Conservation (phyloP, 1,139 yeast genomes). For the Petasospora fabianii region DNA sequence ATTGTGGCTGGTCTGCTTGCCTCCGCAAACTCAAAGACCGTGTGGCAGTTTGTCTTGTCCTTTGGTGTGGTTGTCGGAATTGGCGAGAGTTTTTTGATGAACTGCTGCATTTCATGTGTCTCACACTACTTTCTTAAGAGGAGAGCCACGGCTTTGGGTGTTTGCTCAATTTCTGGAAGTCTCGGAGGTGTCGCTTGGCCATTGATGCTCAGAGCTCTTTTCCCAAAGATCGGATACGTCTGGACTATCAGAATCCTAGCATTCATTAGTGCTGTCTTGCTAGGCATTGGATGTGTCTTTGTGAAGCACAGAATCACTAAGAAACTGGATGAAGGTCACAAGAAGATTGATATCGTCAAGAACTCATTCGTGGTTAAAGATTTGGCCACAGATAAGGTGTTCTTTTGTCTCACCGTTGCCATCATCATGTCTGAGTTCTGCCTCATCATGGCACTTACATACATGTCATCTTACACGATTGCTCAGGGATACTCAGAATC, state of each 20-base stretch:
- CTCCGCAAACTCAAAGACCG: constrained; percentile 47
- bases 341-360: constrained; percentile 5
- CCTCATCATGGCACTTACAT: constrained; percentile 48
- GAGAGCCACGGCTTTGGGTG: constrained; percentile 53
- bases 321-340: constrained; percentile 8
- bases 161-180: constrained; percentile 61
- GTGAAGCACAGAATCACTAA: constrained; percentile 40
- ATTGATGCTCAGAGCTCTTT: constrained; percentile 46
- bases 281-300: constrained; percentile 37
- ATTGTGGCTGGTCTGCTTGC: constrained; percentile 47
- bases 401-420: constrained; percentile 39
- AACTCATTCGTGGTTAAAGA: constrained; percentile 38
- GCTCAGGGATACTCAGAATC: constrained; percentile 38
- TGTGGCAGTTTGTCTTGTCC: constrained; percentile 58
- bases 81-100: constrained; percentile 54
- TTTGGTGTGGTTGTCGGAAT: constrained; percentile 55
- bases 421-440: constrained; percentile 47
- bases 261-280: constrained; percentile 40
- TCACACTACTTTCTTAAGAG: constrained; percentile 59
- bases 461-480: constrained; percentile 49
- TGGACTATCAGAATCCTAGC: constrained; percentile 63
- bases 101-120: constrained; percentile 55
- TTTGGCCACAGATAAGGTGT: constrained; percentile 35
- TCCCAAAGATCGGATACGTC: constrained; percentile 46
- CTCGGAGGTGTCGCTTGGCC: constrained; percentile 62